Evolutionary conservation across 2,329 filamentous ascomycete genomes (phyloP).

Genomic region (Pyricularia grisea): DNA sequence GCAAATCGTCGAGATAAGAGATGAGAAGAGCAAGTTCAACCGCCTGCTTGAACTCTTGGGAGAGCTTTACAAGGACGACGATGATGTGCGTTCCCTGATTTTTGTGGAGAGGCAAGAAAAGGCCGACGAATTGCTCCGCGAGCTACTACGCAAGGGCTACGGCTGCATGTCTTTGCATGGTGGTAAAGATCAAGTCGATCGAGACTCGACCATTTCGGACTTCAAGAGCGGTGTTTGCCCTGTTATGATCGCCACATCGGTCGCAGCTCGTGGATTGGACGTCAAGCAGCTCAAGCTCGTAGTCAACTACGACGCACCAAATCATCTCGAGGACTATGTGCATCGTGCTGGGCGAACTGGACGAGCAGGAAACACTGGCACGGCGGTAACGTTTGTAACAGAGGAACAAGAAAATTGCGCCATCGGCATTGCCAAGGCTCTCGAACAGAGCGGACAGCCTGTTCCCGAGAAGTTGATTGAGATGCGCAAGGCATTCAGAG

Average conservation of each 20-base stretch:
- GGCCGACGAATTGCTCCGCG: constrained; percentile 68
- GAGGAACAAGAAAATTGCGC: constrained; percentile 88
- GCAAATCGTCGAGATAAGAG: constrained; percentile 81
- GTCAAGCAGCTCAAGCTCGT: constrained; percentile 95
- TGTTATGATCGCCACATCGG: constrained; percentile 87
- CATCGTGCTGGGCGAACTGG: constrained; percentile 91
- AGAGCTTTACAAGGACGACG: constrained; percentile 75
- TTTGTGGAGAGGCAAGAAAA: constrained; percentile 92
- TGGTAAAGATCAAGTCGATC: constrained; percentile 86
- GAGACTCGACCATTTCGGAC: constrained; percentile 83
- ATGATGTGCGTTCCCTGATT: constrained; percentile 81
- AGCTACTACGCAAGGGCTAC: constrained; percentile 75
- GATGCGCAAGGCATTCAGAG: constrained; percentile 65
- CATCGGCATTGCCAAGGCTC: constrained; percentile 77
- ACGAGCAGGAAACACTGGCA: constrained; percentile 87
- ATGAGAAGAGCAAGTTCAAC: constrained; percentile 74
- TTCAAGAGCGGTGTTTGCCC: constrained; percentile 89
- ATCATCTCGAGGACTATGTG: constrained; percentile 93
- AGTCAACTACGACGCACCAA: constrained; percentile 89
- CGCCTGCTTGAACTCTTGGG: constrained; percentile 80
- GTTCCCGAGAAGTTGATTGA: constrained; percentile 61
- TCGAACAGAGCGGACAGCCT: constrained; percentile 83
- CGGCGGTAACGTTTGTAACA: constrained; percentile 88
- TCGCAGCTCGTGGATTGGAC: constrained; percentile 88
- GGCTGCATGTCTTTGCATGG: constrained; percentile 91